Base-by-base conservation (phyloP, 345 rosid species). In the Aurinia saxatilis region DNA sequence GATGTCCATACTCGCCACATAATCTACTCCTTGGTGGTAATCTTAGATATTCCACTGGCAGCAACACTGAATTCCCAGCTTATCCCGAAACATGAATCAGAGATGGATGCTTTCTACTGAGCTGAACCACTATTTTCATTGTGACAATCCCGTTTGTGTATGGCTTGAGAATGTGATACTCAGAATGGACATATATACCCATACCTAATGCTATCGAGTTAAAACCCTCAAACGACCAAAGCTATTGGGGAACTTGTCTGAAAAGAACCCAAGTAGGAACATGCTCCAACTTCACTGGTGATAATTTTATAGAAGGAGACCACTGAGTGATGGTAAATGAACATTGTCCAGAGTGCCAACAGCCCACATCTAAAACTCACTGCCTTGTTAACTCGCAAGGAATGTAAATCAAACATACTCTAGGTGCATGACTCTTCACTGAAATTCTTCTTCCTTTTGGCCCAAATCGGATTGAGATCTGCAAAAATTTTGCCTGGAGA, bases 361-460 rank as follows among this genome's bases (percentile, higher is more conserved):
- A 38, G 6, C 41, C 41, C 1, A 38, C 5, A 2, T 38, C 41
- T 0, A 38, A 2, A 0, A n/a, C 41, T 16, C 41, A 38, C 2
- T 38, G 4, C 2, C 41, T 4, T 0, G 16, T 38, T 0, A 12
- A 7, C 2, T 12, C 41, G n/a, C 16, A 38, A 0, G 41, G 16
- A 5, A 38, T 38, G 2, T 4, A 6, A 0, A 38, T 38, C 1
- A 38, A 10, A n/a, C 2, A 38, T 1, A 38, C 2, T 0, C 41
- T 2, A 4, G 0, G 0, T 0, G 17, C 13, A 13, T 39, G 17
- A 2, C 5, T 0, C 8, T 39, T 39, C 0, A 39, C 3, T 0
- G 17, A n/a, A 13, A 39, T 39, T 1, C 17, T 1, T 0, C 44
- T 8, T 6, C 13, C 8, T n/a, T 0, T 6, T 6, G 0, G 17